A percentile compares a stretch with the other conserved stretches of the same genome.
Conservation (phyloP, 2,329 filamentous ascomycete species). For the Coniosporium tulheliwenetii region DNA sequence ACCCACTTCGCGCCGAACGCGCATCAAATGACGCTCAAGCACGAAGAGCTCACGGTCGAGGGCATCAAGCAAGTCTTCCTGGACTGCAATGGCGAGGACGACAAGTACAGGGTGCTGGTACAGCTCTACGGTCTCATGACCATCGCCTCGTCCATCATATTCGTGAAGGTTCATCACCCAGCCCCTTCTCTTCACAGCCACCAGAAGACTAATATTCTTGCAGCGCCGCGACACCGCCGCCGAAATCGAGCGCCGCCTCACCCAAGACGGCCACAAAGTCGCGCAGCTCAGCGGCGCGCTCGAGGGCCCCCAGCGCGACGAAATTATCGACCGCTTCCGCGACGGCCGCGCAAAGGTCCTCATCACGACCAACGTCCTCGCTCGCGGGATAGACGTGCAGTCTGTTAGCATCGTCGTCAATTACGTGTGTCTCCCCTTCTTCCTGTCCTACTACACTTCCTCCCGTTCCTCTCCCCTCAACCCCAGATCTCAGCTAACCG, state of each 20-base stretch:
- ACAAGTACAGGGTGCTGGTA: slow-evolving; percentile 79
- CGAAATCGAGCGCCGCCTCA: slow-evolving; percentile 76
- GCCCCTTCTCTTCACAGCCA: not conserved
- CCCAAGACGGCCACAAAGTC: slow-evolving; percentile 77
- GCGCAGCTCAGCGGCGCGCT: slow-evolving; percentile 79
- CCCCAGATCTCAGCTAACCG: not conserved
- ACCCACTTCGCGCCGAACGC: slow-evolving; percentile 70
- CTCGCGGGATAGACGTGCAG: slow-evolving; percentile 85
- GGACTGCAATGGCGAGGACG: slow-evolving; percentile 66
- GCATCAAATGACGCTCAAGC: slow-evolving; percentile 73
- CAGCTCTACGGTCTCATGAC: slow-evolving; percentile 94
- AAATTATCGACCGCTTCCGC: slow-evolving; percentile 75
- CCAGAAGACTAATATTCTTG: not conserved
- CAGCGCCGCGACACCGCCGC: slow-evolving; percentile 74
- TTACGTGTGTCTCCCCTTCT: slow-evolving; percentile 40
- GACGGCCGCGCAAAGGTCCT: slow-evolving; percentile 81
- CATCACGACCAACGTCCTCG: slow-evolving; percentile 92
- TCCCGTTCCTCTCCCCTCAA: not conserved
- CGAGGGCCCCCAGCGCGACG: slow-evolving; percentile 70
- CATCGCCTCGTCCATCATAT: slow-evolving; percentile 94
- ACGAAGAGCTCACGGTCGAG: slow-evolving; percentile 86
- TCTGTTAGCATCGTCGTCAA: slow-evolving; percentile 97
- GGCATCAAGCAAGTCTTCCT: slow-evolving; percentile 98
- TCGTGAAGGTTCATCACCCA: slow-evolving; percentile 58
- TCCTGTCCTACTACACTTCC: not conserved